Conservation (phyloP, 257 asterid genomes). For the Linaria vulgaris region DNA sequence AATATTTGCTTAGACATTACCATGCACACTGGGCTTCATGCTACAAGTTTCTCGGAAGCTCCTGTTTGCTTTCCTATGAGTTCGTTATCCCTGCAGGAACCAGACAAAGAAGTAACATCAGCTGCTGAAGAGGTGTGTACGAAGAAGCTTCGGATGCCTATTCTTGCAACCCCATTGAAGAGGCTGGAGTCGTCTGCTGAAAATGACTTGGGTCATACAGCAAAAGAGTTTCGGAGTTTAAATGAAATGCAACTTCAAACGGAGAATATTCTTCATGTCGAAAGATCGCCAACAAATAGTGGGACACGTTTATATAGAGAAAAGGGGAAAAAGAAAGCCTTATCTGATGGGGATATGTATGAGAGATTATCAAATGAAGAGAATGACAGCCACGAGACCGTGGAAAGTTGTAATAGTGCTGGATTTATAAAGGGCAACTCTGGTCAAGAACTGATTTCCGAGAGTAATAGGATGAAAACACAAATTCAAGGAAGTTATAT, state of each 20-base stretch:
- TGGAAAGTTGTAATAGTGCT: conserved; percentile 72
- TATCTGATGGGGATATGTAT: conserved; percentile 35
- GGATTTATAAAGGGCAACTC: conserved; percentile 35
- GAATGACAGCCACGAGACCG: conserved; percentile 41
- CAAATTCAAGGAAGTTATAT: conserved; percentile 30
- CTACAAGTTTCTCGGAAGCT: conserved; percentile 14
- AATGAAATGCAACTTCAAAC: conserved; percentile 23
- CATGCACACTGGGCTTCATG: conserved; percentile 5
- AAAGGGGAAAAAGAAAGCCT: conserved; percentile 53
- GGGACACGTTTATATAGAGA: conserved; percentile 28
- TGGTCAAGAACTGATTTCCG: conserved; percentile 27
- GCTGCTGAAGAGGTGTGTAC: conserved; percentile 23
- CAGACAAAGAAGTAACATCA: conserved; percentile 24
- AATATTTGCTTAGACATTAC: not conserved
- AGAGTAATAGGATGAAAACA: conserved; percentile 53
- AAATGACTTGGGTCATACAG: conserved; percentile 29
- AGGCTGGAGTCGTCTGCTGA: conserved; percentile 39
- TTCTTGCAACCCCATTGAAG: not conserved
- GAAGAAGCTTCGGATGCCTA: not conserved
- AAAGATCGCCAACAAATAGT: conserved; percentile 34
- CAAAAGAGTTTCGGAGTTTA: conserved; percentile 11
- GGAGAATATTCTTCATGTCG: conserved; percentile 26
- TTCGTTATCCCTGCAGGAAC: conserved; percentile 15
- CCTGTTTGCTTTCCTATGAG: not conserved
- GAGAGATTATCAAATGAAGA: conserved; percentile 27